phyloP scores from a whole-genome alignment of 2,329 filamentous ascomycete genomes.

The Arthroderma sp. region DNA sequence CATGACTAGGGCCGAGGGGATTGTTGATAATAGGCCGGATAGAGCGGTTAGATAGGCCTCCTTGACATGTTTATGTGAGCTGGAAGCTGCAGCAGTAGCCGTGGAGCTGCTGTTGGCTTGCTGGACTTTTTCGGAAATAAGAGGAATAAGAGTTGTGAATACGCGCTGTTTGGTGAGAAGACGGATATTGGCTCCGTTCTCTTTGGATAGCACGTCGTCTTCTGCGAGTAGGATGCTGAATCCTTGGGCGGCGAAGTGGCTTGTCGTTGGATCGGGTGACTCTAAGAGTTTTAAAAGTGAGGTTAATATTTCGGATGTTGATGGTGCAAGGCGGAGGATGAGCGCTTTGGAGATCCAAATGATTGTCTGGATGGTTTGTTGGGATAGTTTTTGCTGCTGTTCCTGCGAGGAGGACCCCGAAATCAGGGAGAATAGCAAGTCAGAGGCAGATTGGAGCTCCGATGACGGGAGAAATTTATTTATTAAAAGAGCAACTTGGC shows the following conservation, averaged over 20 bases:
- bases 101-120: constrained; percentile 22
- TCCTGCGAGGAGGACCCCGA: constrained; percentile 5
- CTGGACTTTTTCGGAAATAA: constrained; percentile 41
- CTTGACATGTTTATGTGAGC: constrained; percentile 30
- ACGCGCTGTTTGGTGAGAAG: constrained; percentile 51
- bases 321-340: constrained; percentile 39
- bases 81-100: constrained; percentile 1
- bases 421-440: constrained; percentile 22
- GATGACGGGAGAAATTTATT: constrained; percentile 30
- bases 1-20: constrained; percentile 47
- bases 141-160: constrained; percentile 46
- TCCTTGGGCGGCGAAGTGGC: constrained; percentile 40
- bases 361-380: constrained; percentile 38
- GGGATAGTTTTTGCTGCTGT: constrained; percentile 16
- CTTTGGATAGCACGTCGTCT: constrained; percentile 47
- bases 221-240: constrained; percentile 47
- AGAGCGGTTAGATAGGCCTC: constrained; percentile 51
- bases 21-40: constrained; percentile 46
- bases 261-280: constrained; percentile 33
- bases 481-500: constrained; percentile 28
- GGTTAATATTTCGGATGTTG: constrained; percentile 38
- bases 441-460: constrained; percentile 19
- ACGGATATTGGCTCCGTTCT: constrained; percentile 49
- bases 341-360: constrained; percentile 52
- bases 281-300: constrained; percentile 35